Base-by-base conservation (phyloP, 225 moss, liverwort and hornwort genomes). In the Asterella californica region DNA sequence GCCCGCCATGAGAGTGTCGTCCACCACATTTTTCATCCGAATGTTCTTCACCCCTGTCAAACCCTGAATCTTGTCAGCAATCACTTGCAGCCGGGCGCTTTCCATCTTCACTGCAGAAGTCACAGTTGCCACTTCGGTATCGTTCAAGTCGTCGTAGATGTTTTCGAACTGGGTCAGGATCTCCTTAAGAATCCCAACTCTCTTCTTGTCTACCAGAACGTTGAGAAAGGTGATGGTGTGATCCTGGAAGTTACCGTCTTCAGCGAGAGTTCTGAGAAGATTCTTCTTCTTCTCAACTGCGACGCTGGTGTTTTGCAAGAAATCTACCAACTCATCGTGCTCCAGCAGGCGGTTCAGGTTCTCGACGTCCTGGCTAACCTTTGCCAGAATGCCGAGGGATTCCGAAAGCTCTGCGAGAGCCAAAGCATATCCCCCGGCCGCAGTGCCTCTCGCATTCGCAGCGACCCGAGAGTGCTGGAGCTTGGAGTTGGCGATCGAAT, bases 341-440 rank as follows among this genome's bases (percentile, higher is more conserved):
- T 81, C 81, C 66, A 85, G 74, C n/a, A 81, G 45, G 65, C 78
- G 65, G 11, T 74, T 22, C 2, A 85, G 81, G 47, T 69, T 78
- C 52, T 81, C 84, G 6, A 79, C 48, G 32, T 85, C 84, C 19
- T 69, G 54, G 12, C 67, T 85, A 32, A 85, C 84, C 54, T 67
- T 78, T 2, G 72, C 22, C 1, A 85, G 67, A 49, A 65, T 80
- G 2, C 77, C 76, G 32, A 50, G 64, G 0, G 80, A 62, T 18
- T 84, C 80, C 32, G 84, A 80, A 42, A 80, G 80, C 76, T 84
- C 80, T 22, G 84, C 84, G 2, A 84, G 80, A 22, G 84, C 84
- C 34, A 84, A 42, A 6, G 84, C 84, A 27, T 84, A 84, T 0
- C 80, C 80, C 10, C 77, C 70, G 0, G 80, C 84, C 6, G 79